These are phyloP conservation scores for Skeletonema marinoi DNA, from an alignment of 108 stramenopile genomes.

Conservation along the genomic window DNA sequence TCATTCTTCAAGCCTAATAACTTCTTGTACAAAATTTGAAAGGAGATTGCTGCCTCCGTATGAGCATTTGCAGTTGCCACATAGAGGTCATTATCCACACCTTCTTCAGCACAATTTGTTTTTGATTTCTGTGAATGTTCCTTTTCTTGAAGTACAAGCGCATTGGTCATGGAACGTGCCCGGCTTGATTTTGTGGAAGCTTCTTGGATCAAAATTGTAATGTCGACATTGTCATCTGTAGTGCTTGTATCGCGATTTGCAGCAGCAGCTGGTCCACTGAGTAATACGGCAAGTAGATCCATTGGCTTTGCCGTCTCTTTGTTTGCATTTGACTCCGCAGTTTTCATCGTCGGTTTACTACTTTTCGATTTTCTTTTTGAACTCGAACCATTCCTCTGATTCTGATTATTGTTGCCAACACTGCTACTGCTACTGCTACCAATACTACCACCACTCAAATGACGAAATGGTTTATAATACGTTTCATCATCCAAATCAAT, in stretches of 20 bases:
- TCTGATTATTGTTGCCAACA: background rate
- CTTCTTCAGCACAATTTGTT: background rate
- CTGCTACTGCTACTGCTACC: background rate
- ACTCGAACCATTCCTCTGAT: background rate
- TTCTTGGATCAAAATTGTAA: slow-evolving; percentile 31
- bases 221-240: background rate
- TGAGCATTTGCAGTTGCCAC: slow-evolving; percentile 35
- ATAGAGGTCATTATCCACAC: slow-evolving; percentile 24
- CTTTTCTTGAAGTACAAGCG: slow-evolving; percentile 23
- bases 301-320: slow-evolving; percentile 13
- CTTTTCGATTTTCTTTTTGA: slow-evolving; percentile 1
- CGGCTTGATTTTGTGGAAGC: slow-evolving; percentile 32
- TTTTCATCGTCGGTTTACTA: background rate
- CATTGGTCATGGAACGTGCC: slow-evolving; percentile 42
- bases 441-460: background rate
- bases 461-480: slow-evolving; percentile 41
- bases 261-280: slow-evolving; percentile 11
- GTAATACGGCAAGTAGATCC: slow-evolving; percentile 34
- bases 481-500: slow-evolving; percentile 32
- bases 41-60: slow-evolving; percentile 34
- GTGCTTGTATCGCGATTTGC: background rate
- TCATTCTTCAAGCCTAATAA: slow-evolving; percentile 23
- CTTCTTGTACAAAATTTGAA: slow-evolving; percentile 30
- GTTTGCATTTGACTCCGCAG: background rate
- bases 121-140: background rate